Evolutionary conservation across 768 basidiomycete species (phyloP).

Genomic region (Kwoniella sp.): DNA sequence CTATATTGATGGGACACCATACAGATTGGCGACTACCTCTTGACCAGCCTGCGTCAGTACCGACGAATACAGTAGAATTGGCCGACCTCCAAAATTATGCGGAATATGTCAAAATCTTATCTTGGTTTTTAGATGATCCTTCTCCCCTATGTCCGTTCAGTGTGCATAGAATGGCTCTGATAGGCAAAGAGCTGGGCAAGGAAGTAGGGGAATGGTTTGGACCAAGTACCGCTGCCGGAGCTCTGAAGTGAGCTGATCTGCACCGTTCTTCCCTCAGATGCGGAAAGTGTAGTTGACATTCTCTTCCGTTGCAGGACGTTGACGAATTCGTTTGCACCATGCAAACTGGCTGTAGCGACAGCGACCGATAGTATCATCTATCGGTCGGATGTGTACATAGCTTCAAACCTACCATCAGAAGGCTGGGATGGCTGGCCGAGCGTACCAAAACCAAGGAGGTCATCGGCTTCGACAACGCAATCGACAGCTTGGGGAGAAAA

Average conservation of each 20-base stretch:
- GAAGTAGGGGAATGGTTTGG: slow-evolving; percentile 98
- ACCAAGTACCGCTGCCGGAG: slow-evolving; percentile 94
- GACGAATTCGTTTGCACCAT: slow-evolving; percentile 74
- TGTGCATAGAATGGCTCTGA: slow-evolving; percentile 92
- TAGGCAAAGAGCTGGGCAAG: slow-evolving; percentile 91
- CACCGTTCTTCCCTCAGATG: too few species aligned
- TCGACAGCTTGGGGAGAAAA: slow-evolving; percentile 69
- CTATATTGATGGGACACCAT: background rate
- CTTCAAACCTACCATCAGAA: slow-evolving; percentile 59
- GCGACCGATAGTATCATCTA: slow-evolving; percentile 81
- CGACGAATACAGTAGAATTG: slow-evolving; percentile 33
- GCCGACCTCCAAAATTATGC: slow-evolving; percentile 63
- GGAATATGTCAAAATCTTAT: slow-evolving; percentile 83
- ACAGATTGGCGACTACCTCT: slow-evolving; percentile 84
- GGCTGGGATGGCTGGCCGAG: slow-evolving; percentile 27
- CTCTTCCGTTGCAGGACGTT: too few species aligned
- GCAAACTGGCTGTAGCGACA: slow-evolving; percentile 76
- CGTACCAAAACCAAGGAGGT: slow-evolving; percentile 8
- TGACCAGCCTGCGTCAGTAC: slow-evolving; percentile 61
- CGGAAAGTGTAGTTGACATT: too few species aligned
- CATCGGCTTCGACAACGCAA: slow-evolving; percentile 5
- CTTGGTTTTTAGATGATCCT: slow-evolving; percentile 94
- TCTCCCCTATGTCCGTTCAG: slow-evolving; percentile 82
- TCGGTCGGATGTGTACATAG: slow-evolving; percentile 80
- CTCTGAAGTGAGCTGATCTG: slow-evolving; percentile 69